phyloP scores from a whole-genome alignment of 2,329 filamentous ascomycete species.

The Ophiocordyceps camponoti-saundersi region DNA sequence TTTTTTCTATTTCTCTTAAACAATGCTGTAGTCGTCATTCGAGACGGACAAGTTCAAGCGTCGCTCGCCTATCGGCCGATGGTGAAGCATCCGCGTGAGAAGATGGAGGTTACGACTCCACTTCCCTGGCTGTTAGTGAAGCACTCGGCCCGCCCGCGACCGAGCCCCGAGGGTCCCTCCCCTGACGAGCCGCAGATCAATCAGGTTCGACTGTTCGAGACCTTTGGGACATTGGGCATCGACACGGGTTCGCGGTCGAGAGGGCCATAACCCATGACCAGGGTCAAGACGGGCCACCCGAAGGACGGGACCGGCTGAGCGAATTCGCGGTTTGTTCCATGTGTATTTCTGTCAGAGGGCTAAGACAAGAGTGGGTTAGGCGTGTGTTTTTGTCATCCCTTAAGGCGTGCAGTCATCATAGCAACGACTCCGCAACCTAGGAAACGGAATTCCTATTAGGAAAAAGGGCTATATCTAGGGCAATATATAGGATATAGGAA shows the following conservation, averaged over 20 bases:
- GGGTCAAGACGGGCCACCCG: slow-evolving; percentile 71
- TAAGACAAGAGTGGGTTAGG: too few relatives aligned
- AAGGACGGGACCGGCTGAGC: slow-evolving; percentile 21
- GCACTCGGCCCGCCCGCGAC: not conserved
- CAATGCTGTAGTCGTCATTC: slow-evolving; percentile 32
- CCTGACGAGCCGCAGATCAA: slow-evolving; percentile 47
- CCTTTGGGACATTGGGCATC: slow-evolving; percentile 57
- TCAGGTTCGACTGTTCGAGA: slow-evolving; percentile 48
- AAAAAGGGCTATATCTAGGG: too few relatives aligned
- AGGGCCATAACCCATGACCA: slow-evolving; percentile 56
- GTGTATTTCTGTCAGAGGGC: too few relatives aligned
- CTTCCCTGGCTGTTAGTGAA: slow-evolving; percentile 72
- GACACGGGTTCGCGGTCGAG: slow-evolving; percentile 31
- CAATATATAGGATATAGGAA: too few relatives aligned
- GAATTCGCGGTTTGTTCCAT: not conserved
- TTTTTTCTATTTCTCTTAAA: slow-evolving; percentile 55
- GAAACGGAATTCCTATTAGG: too few relatives aligned
- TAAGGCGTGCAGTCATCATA: too few relatives aligned
- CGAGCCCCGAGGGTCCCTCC: not conserved
- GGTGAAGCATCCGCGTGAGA: slow-evolving; percentile 54
- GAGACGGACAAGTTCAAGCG: slow-evolving; percentile 58
- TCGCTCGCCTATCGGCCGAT: not conserved
- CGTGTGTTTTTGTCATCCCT: not conserved
- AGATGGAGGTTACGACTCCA: slow-evolving; percentile 74
- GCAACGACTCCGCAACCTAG: too few relatives aligned